phyloP scores from a whole-genome alignment of 345 rosid species.

The Arabidopsis suecica region DNA sequence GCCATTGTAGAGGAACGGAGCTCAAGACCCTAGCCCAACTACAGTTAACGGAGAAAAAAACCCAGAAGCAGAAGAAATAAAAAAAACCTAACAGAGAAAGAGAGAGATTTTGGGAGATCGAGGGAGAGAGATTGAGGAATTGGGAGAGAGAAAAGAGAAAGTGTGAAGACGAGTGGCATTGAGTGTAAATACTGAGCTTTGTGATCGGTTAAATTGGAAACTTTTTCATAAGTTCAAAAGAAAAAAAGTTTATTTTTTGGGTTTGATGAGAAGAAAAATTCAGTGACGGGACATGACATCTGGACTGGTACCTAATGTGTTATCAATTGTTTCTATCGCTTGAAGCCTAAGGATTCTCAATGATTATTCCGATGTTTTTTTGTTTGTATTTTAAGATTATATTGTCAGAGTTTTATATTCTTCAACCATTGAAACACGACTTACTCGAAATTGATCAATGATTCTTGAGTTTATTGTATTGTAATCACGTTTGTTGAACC shows the following conservation, averaged over 20 bases:
- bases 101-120: conserved; percentile 34
- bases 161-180: conserved; percentile 44
- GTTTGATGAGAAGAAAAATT: conserved; percentile 27
- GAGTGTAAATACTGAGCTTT: conserved; percentile 38
- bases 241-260: conserved; percentile 12
- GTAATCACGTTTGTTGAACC: conserved; percentile 27
- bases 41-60: conserved; percentile 22
- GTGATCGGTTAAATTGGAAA: conserved; percentile 38
- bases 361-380: conserved; percentile 28
- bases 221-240: not conserved
- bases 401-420: not conserved
- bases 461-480: conserved; percentile 18
- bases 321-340: conserved; percentile 44
- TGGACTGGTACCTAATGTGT: conserved; percentile 27
- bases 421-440: not conserved
- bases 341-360: conserved; percentile 39
- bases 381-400: not conserved
- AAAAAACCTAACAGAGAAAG: conserved; percentile 10
- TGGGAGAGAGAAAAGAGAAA: conserved; percentile 40
- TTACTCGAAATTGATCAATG: not conserved
- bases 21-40: conserved; percentile 32
- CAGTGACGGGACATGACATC: conserved; percentile 38
- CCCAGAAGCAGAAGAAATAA: conserved; percentile 30
- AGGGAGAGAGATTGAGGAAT: conserved; percentile 29
- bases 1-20: conserved; percentile 42